Base-by-base conservation (phyloP, 2,329 filamentous ascomycete genomes). In the Penicillium sp. region DNA sequence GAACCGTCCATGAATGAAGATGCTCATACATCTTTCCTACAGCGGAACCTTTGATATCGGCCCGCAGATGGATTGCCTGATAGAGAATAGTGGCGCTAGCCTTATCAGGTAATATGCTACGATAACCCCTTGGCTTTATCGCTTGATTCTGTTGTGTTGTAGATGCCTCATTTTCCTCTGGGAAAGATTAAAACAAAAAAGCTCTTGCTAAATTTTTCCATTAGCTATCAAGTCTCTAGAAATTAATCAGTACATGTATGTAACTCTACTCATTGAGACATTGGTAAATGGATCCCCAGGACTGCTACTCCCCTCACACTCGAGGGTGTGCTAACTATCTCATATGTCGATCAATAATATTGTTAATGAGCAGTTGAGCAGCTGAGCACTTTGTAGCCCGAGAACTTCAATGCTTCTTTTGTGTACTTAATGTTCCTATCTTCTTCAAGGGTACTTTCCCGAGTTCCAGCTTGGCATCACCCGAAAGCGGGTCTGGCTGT, bases 101-200 rank as follows among this genome's bases (percentile, higher is more conserved):
- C 53, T 0, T 1, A 55, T 44, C 3, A 1, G 49, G 61, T 1
- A 63, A 60, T 51, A 62, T 62, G 46, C 49, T 39, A 53, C 60
- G 60, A 54, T 3, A 4, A 32, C 26, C 15, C 44, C 17, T n/a
- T n/a, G 29, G 43, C 48, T 48, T 53, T 53, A 53, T 53, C 32
- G 35, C 51, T 45, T 35, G 24, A 31, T 32, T 22, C 13, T 19
- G 17, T 19, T 19, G 17, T 19, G 17, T 19, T 19, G 17, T 4
- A 15, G 40, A 32, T 19, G 4, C n/a, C 19, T 31, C 40, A 15
- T 17, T 31, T n/a, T 21, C 39, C n/a, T 19, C 15, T 1, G n/a
- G 3, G n/a, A 28, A 40, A 26, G 8, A 26, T 9, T 4, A 9
- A 26, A 26, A 26, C 8, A 26, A n/a, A 9, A 9, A 26, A 9